Percentiles rank a stretch among this genome's conserved stretches.
phyloP scores from a whole-genome alignment of 345 rosid genomes.

The Populus davidiana region DNA sequence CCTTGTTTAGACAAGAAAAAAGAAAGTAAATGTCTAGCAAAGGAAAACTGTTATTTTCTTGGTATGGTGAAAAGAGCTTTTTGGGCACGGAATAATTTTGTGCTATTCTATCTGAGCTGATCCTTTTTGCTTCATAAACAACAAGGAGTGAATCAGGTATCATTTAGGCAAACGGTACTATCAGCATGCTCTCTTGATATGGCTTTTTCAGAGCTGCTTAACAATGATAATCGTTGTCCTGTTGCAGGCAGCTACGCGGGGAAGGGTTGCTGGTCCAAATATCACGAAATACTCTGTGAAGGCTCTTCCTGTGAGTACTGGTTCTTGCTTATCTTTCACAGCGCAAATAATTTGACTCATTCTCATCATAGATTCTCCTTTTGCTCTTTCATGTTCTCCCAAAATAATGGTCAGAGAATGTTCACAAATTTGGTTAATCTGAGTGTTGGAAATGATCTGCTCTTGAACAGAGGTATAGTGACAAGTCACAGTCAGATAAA shows the following conservation, averaged over 20 bases:
- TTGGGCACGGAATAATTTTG: background rate
- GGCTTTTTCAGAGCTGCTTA: background rate
- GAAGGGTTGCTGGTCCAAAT: slow-evolving; percentile 62
- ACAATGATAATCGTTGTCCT: background rate
- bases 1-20: background rate
- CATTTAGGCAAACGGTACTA: background rate
- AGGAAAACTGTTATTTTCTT: background rate
- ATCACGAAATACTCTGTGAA: slow-evolving; percentile 69
- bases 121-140: background rate
- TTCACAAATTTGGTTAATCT: background rate
- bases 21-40: background rate
- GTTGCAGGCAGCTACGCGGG: slow-evolving; percentile 61
- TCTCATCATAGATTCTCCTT: background rate
- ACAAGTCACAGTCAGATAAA: background rate
- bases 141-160: background rate
- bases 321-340: background rate
- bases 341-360: background rate
- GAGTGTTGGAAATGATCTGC: background rate
- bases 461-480: background rate
- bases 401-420: background rate
- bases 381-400: background rate
- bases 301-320: slow-evolving; percentile 75
- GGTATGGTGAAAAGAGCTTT: background rate
- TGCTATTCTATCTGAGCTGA: background rate
- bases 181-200: background rate